These are phyloP conservation scores for Aspergillus asperescens DNA, from an alignment of 495 filamentous ascomycete genomes.

Conservation along the genomic window DNA sequence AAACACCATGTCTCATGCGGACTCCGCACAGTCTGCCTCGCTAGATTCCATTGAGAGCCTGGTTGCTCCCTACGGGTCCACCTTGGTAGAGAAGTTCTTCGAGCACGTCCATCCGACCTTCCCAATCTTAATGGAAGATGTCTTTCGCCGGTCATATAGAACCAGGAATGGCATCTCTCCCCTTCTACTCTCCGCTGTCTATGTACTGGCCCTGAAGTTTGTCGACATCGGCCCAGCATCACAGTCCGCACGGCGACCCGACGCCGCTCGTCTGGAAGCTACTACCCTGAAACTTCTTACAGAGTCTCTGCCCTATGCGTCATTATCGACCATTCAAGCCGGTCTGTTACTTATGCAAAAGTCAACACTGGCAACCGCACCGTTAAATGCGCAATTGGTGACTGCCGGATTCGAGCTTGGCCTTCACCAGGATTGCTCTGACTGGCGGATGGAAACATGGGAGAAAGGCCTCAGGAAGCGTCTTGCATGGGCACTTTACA, in stretches of 20 bases:
- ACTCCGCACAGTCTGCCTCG: slow-evolving; percentile 50
- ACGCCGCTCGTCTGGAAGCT: slow-evolving; percentile 70
- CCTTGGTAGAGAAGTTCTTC: slow-evolving; percentile 83
- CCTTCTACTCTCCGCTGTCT: slow-evolving; percentile 80
- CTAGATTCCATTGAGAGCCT: slow-evolving; percentile 75
- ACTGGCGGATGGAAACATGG: slow-evolving; percentile 49
- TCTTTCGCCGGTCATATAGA: slow-evolving; percentile 81
- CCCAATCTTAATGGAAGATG: slow-evolving; percentile 80
- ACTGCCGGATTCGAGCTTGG: slow-evolving; percentile 53
- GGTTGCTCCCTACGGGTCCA: slow-evolving; percentile 74
- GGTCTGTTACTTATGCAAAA: slow-evolving; percentile 84
- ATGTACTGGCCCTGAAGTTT: slow-evolving; percentile 86
- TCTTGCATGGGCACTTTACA: slow-evolving; percentile 55
- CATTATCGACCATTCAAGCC: slow-evolving; percentile 89
- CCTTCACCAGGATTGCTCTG: slow-evolving; percentile 52
- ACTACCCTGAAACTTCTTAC: slow-evolving; percentile 66
- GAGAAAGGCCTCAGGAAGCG: slow-evolving; percentile 54
- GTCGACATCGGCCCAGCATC: slow-evolving; percentile 70
- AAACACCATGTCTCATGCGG: slow-evolving; percentile 30
- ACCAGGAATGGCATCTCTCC: slow-evolving; percentile 75
- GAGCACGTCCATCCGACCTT: slow-evolving; percentile 82
- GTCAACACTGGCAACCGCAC: slow-evolving; percentile 79
- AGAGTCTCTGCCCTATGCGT: slow-evolving; percentile 75
- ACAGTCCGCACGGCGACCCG: slow-evolving; percentile 59
- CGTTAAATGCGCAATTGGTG: slow-evolving; percentile 71